Evolutionary conservation across 208 protist genomes (phyloP), one percentile per base, ranked within the genome.

Genomic region (Trypanosoma melophagium): DNA sequence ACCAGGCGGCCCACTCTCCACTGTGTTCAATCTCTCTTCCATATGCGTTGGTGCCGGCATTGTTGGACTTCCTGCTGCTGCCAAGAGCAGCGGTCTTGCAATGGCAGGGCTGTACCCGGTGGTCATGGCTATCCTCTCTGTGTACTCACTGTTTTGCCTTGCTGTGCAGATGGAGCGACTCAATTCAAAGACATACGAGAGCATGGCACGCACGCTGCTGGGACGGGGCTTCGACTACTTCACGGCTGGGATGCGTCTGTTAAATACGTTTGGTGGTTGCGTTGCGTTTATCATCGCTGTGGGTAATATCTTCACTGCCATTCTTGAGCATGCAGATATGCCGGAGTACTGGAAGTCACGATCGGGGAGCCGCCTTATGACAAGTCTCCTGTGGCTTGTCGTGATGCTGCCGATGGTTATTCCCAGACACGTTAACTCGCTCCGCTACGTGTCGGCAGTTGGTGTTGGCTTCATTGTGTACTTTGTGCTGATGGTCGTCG

Each of bases 371-470:
- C 76, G 77, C n/a, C 60, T 88, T 24, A 61, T 92, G 19, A 80
- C 69, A 16, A 63, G 71, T 16, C 38, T 77, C 44, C 35, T 92
- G 1, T 92, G 80, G 83, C 55, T 86, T 0, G 59, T 83, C 19
- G 75, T 69, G 50, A 92, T 94, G 35, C 68, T 92, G 3, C 89
- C 89, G 3, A n/a, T 92, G 51, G 79, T 74, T 16, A 64, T 92
- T 28, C 82, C 74, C 5, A 78, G 81, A 60, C 44, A 80, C 19
- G 84, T 94, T 24, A 76, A 92, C 71, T 76, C 81, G 0, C 73
- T 94, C 16, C 83, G 89, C 12, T 81, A 87, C 60, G 63, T 68
- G 25, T 90, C 84, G 17, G 57, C 76, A 22, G 10, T 91, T 14
- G 83, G 69, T 31, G 77, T 92, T 22, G 45, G 50, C 9, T 82